Evolutionary conservation across 2,329 filamentous ascomycete species (phyloP), one percentile per base, ranked within the genome.

Genomic region (Falciphora oryzae): DNA sequence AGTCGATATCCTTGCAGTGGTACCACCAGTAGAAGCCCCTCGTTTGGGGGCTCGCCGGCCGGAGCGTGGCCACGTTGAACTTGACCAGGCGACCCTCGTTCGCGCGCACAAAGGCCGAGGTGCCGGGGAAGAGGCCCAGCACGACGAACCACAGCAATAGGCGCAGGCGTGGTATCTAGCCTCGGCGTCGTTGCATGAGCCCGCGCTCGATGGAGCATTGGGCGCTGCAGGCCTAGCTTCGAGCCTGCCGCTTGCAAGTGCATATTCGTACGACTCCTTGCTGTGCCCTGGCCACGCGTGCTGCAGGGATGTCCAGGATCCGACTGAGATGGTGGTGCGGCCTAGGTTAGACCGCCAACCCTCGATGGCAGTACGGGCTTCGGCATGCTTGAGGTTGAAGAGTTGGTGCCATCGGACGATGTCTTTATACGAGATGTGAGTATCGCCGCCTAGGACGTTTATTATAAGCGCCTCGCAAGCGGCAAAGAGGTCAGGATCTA

Each of bases 101-200:
- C n/a, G n/a, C n/a, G n/a, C n/a, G n/a, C n/a, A n/a, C n/a, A n/a
- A n/a, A n/a, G n/a, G n/a, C n/a, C 5, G 62, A 63, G 8, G 68
- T 65, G 25, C 68, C 63, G 13, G 62, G 64, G 14, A 71, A 65
- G 11, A 66, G 64, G 27, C 59, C 31, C 35, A 70, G 62, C 32
- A 68, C 63, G 14, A 69, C 16, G 13, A 68, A 53, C 72, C 72
- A 73, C 27, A 72, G 50, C 8, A 61, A 31, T 10, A 64, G 61
- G 3, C 69, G 68, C 63, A 70, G 67, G 1, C 67, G 65, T n/a
- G 22, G 18, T 53, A 53, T 11, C 44, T 53, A 11, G 22, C n/a
- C 8, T 53, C 22, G 22, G 44, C 22, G 8, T 10, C 44, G 44
- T 14, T 11, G 22, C 13, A 25, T 5, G 44, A 1, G 44, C 22